Evolutionary conservation across 2,329 filamentous ascomycete genomes (phyloP).

Genomic region (Thielaviopsis punctulata): DNA sequence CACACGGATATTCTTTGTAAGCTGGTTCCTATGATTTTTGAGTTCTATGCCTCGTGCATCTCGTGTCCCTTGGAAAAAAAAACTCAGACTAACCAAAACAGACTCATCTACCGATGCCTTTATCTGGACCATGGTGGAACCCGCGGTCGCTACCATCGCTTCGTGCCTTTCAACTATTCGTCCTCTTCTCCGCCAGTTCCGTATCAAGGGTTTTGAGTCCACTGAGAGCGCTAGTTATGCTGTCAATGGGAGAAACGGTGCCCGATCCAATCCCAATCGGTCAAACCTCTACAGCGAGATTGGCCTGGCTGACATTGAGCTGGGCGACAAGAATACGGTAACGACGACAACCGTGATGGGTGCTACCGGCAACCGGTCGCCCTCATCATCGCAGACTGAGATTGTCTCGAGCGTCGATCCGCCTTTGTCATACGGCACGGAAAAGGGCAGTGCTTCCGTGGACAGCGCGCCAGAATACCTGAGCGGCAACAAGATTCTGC

Average conservation of each 20-base stretch:
- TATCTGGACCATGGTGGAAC: slow-evolving; percentile 40
- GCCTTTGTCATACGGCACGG: neutral
- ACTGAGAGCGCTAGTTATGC: slow-evolving; percentile 7
- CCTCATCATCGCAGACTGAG: slow-evolving; percentile 6
- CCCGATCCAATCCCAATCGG: slow-evolving; percentile 18
- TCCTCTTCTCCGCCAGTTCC: slow-evolving; percentile 32
- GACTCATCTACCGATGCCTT: slow-evolving; percentile 33
- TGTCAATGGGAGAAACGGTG: slow-evolving; percentile 4
- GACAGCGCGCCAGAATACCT: neutral
- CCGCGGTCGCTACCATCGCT: slow-evolving; percentile 36
- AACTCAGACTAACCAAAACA: neutral
- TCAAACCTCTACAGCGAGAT: slow-evolving; percentile 11
- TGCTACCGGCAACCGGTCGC: slow-evolving; percentile 7
- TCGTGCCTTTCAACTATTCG: slow-evolving; percentile 37
- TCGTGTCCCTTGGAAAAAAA: too few species aligned
- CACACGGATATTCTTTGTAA: slow-evolving; percentile 31
- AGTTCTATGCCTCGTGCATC: too few species aligned
- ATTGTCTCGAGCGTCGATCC: slow-evolving; percentile 1
- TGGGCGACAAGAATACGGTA: slow-evolving; percentile 7
- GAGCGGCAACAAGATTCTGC: slow-evolving; percentile 2
- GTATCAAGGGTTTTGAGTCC: slow-evolving; percentile 27
- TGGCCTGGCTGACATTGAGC: slow-evolving; percentile 5
- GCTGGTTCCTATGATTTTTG: slow-evolving; percentile 11
- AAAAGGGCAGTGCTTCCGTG: neutral
- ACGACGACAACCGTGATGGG: slow-evolving; percentile 6